Evolutionary conservation across 2,329 filamentous ascomycete species (phyloP).

Genomic region (Samsoniella hepiali): DNA sequence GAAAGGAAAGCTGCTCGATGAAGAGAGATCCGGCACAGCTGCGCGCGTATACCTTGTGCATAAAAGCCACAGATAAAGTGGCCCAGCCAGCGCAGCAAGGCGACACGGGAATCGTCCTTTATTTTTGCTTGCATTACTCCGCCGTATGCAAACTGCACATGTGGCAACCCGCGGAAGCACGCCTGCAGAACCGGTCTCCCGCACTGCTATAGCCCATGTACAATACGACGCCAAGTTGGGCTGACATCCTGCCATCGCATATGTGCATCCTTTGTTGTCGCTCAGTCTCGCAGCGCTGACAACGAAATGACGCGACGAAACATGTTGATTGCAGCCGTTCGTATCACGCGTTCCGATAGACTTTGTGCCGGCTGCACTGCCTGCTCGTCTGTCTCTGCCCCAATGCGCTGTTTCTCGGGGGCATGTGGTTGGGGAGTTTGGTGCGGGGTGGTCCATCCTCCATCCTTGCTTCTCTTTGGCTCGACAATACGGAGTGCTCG

Average conservation of each 20-base stretch:
- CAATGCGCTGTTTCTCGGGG: not conserved
- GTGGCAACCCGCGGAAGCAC: slow-evolving; percentile 18
- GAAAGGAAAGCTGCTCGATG: slow-evolving; percentile 15
- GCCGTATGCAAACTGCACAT: slow-evolving; percentile 17
- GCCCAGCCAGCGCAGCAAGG: slow-evolving; percentile 4
- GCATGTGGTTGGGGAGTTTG: slow-evolving; percentile 2
- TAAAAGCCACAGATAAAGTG: slow-evolving; percentile 16
- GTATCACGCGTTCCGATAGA: not conserved
- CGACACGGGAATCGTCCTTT: slow-evolving; percentile 11
- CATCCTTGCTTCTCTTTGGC: slow-evolving; percentile 5
- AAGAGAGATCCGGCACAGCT: slow-evolving; percentile 15
- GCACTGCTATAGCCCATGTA: not conserved
- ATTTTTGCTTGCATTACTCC: slow-evolving; percentile 12
- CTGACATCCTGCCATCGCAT: not conserved
- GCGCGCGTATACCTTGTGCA: slow-evolving; percentile 10
- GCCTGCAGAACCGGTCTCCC: slow-evolving; percentile 15
- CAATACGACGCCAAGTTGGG: slow-evolving; percentile 6
- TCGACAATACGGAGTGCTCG: not conserved
- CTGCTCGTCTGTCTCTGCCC: not conserved
- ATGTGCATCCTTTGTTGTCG: not conserved
- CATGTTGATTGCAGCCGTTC: not conserved
- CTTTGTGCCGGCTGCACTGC: not conserved
- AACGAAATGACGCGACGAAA: not conserved
- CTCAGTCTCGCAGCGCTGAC: not conserved
- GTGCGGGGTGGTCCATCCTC: not conserved